phyloP scores from a whole-genome alignment of 2,329 filamentous ascomycete species.

The Truncatella angustata region DNA sequence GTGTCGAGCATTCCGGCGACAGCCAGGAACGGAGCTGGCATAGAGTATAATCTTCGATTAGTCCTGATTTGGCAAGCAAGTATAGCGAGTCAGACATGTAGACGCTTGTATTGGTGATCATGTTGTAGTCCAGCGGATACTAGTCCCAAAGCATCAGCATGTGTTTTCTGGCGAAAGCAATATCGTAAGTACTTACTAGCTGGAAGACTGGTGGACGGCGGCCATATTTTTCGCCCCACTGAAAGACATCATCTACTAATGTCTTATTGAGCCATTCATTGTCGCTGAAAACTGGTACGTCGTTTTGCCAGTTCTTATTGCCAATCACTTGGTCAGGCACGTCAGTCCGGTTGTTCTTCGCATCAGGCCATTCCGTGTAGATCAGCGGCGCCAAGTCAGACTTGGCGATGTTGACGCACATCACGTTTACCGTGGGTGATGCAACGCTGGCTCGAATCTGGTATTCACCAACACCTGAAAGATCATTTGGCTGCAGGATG shows the following conservation, averaged over 20 bases:
- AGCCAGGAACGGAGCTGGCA: slow-evolving; percentile 66
- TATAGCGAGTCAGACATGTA: slow-evolving; percentile 57
- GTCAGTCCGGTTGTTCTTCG: slow-evolving; percentile 30
- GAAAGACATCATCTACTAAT: slow-evolving; percentile 67
- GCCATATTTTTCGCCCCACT: slow-evolving; percentile 55
- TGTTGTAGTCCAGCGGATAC: slow-evolving; percentile 64
- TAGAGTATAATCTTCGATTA: slow-evolving; percentile 55
- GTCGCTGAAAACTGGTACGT: slow-evolving; percentile 33
- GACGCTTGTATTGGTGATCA: slow-evolving; percentile 55
- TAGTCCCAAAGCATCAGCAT: slow-evolving; percentile 21
- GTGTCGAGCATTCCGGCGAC: slow-evolving; percentile 65
- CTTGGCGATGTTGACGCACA: slow-evolving; percentile 65
- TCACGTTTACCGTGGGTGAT: slow-evolving; percentile 67
- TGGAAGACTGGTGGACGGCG: slow-evolving; percentile 53
- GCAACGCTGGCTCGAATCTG: slow-evolving; percentile 66
- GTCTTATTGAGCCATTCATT: slow-evolving; percentile 52
- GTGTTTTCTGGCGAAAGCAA: background rate
- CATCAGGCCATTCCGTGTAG: slow-evolving; percentile 58
- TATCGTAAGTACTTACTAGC: slow-evolving; percentile 32
- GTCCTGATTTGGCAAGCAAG: slow-evolving; percentile 53
- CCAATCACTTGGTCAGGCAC: slow-evolving; percentile 32
- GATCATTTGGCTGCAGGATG: slow-evolving; percentile 67
- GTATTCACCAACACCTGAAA: slow-evolving; percentile 68
- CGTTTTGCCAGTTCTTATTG: slow-evolving; percentile 33
- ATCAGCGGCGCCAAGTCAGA: slow-evolving; percentile 63